These are phyloP conservation scores for Diutina pseudorugosa DNA, from an alignment of 1,139 yeast species.

Conservation along the genomic window DNA sequence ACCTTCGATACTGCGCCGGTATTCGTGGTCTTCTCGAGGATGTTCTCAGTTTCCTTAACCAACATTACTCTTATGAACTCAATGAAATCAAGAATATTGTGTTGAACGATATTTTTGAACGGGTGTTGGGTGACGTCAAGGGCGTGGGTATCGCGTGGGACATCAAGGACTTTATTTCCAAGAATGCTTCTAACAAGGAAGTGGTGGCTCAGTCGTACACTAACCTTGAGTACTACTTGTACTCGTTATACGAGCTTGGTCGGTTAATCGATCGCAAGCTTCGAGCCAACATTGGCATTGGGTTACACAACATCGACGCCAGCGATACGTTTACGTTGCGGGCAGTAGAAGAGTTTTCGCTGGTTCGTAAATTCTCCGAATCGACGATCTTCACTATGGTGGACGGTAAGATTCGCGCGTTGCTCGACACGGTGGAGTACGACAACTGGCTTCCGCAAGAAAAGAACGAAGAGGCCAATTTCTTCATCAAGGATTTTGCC, in stretches of 20 bases:
- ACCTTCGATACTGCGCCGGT: constrained; percentile 75
- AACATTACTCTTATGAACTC: constrained; percentile 44
- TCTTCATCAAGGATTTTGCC: constrained; percentile 76
- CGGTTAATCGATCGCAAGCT: constrained; percentile 28
- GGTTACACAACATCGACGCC: constrained; percentile 27
- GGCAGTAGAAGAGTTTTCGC: constrained; percentile 39
- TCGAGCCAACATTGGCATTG: constrained; percentile 42
- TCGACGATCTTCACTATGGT: constrained; percentile 69
- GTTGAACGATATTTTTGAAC: constrained; percentile 54
- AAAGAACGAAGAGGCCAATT: constrained; percentile 51
- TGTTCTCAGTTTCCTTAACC: constrained; percentile 50
- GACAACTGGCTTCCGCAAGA: constrained; percentile 54
- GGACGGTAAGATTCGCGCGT: constrained; percentile 66
- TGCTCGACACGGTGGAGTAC: constrained; percentile 77
- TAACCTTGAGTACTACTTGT: constrained; percentile 74
- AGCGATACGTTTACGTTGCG: constrained; percentile 27
- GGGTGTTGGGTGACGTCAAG: constrained; percentile 40
- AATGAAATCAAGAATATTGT: constrained; percentile 34
- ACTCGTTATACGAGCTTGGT: constrained; percentile 47
- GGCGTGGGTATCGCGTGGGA: constrained; percentile 54
- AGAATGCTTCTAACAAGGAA: constrained; percentile 66
- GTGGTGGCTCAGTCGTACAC: constrained; percentile 82
- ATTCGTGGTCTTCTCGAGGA: constrained; percentile 54
- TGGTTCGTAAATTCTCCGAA: constrained; percentile 66
- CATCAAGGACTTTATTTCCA: constrained; percentile 46